phyloP scores from a whole-genome alignment of 495 filamentous ascomycete genomes.

The Pseudoneurospora amorphoporcata region DNA sequence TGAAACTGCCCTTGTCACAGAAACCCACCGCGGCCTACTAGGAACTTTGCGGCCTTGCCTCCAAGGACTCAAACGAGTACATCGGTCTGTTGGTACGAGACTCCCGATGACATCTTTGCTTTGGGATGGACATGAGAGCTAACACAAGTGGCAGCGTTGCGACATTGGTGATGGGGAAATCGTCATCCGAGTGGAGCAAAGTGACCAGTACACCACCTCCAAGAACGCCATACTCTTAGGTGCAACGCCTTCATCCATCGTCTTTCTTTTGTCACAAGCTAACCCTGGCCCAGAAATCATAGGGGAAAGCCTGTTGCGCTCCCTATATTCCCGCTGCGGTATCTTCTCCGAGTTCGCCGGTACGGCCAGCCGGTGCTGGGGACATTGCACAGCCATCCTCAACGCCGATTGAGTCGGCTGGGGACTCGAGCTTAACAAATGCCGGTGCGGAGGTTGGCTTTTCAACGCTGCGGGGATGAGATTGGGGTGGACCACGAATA shows the following conservation, averaged over 20 bases:
- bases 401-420: neutral
- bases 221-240: slow-evolving; percentile 45
- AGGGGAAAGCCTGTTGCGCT: neutral
- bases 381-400: neutral
- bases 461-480: too few relatives aligned
- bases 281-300: neutral
- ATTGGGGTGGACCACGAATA: too few relatives aligned
- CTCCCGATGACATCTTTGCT: neutral
- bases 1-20: too few relatives aligned
- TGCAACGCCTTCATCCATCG: neutral
- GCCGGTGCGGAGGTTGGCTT: neutral
- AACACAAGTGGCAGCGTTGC: slow-evolving; percentile 15
- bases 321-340: too few relatives aligned
- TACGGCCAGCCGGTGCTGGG: neutral
- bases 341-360: neutral
- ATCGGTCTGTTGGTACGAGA: slow-evolving; percentile 43
- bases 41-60: too few relatives aligned
- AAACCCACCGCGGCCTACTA: too few relatives aligned
- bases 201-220: slow-evolving; percentile 23
- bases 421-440: neutral
- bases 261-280: neutral
- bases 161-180: slow-evolving; percentile 6
- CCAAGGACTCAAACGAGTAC: slow-evolving; percentile 44
- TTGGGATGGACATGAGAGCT: neutral
- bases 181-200: slow-evolving; percentile 36